These are phyloP conservation scores for Nectriaceae sp. DNA, from an alignment of 2,329 filamentous ascomycete genomes.

Conservation along the genomic window DNA sequence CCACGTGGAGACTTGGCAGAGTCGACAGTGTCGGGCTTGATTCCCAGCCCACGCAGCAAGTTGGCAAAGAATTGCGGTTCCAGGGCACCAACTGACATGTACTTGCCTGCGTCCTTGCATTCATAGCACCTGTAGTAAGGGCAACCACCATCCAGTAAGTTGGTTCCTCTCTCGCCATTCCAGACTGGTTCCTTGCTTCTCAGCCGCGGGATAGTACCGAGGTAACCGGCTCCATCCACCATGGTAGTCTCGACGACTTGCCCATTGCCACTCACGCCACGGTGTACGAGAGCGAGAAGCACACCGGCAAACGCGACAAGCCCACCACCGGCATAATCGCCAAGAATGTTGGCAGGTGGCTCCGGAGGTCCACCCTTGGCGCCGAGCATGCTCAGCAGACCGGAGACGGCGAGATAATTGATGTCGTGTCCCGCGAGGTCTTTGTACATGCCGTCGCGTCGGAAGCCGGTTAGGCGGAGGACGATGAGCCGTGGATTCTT, in stretches of 20 bases:
- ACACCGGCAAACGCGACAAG: constrained; percentile 78
- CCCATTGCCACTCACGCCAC: constrained; percentile 64
- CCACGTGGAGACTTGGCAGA: too few species aligned
- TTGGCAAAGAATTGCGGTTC: constrained; percentile 80
- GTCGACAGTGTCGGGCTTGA: too few species aligned
- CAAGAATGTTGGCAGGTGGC: constrained; percentile 79
- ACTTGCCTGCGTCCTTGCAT: constrained; percentile 69
- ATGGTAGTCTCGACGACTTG: constrained; percentile 94
- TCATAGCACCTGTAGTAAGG: constrained; percentile 89
- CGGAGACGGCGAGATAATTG: constrained; percentile 88
- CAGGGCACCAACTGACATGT: constrained; percentile 81
- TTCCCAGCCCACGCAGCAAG: constrained; percentile 67
- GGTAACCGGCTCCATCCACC: constrained; percentile 82
- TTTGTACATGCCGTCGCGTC: constrained; percentile 80
- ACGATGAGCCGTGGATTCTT: constrained; percentile 78
- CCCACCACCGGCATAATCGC: constrained; percentile 87
- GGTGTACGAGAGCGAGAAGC: constrained; percentile 70
- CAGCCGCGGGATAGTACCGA: constrained; percentile 75
- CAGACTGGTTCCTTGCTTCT: constrained; percentile 63
- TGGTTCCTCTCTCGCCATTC: constrained; percentile 65
- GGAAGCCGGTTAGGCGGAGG: constrained; percentile 83
- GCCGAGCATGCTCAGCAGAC: constrained; percentile 75
- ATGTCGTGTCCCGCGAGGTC: constrained; percentile 93
- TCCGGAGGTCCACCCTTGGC: constrained; percentile 68
- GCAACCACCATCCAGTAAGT: constrained; percentile 78